phyloP scores from a whole-genome alignment of 495 filamentous ascomycete genomes.

The Penicillium pancosmium region DNA sequence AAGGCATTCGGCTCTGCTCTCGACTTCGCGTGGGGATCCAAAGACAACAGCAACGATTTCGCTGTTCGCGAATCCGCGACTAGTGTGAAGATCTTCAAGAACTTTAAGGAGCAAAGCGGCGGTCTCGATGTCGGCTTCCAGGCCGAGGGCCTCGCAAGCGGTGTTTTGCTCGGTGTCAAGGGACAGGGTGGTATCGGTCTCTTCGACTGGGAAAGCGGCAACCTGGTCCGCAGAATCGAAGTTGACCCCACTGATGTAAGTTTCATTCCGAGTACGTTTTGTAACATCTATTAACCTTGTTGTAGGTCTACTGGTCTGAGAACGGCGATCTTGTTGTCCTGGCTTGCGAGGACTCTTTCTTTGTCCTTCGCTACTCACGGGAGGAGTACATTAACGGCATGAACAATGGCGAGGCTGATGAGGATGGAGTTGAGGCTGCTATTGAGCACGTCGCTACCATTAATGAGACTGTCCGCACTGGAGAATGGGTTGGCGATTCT shows the following conservation, averaged over 20 bases:
- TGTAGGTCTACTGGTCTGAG: constrained; percentile 93
- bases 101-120: constrained; percentile 90
- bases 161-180: constrained; percentile 91
- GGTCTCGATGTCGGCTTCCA: constrained; percentile 95
- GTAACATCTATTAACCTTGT: constrained; percentile 12
- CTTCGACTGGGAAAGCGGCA: constrained; percentile 93
- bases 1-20: constrained; percentile 94
- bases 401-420: constrained; percentile 80
- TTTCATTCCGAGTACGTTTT: constrained; percentile 8
- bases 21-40: constrained; percentile 96
- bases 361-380: constrained; percentile 86
- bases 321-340: constrained; percentile 90
- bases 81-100: constrained; percentile 95
- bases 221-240: constrained; percentile 89
- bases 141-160: constrained; percentile 86
- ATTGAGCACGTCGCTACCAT: constrained; percentile 96
- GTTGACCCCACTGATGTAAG: constrained; percentile 81
- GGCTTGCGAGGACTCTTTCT: constrained; percentile 94
- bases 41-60: constrained; percentile 98
- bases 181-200: constrained; percentile 93
- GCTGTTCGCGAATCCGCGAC: constrained; percentile 92
- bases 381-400: constrained; percentile 84
- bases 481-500: constrained; percentile 97
- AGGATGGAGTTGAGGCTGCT: constrained; percentile 96
- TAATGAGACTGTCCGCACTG: constrained; percentile 91